Evolutionary conservation across 768 basidiomycete species (phyloP).

Genomic region (Suillus paluster): DNA sequence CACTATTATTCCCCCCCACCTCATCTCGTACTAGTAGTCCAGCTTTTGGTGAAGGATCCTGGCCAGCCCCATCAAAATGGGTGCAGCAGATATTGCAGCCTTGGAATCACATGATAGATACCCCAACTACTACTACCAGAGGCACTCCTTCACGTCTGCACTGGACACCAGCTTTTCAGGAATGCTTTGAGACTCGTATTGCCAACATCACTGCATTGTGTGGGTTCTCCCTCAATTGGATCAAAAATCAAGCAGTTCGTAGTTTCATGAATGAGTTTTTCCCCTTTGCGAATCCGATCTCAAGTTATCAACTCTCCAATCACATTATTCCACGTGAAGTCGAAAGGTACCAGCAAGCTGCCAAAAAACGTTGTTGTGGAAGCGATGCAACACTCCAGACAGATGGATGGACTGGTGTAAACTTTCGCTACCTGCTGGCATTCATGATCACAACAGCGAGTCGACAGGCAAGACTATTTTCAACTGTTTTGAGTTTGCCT

Average conservation of each 20-base stretch:
- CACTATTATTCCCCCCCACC: background rate
- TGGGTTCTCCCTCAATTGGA: constrained; percentile 40
- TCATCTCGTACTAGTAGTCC: background rate
- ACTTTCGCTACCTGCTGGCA: constrained; percentile 7
- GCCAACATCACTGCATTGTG: constrained; percentile 36
- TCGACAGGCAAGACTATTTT: background rate
- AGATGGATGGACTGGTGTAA: constrained; percentile 11
- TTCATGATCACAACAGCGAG: constrained; percentile 10
- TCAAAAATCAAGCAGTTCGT: constrained; percentile 38
- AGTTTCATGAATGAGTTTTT: constrained; percentile 21
- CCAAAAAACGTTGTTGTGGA: background rate
- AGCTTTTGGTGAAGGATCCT: background rate
- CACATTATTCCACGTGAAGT: background rate
- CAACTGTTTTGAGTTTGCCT: background rate
- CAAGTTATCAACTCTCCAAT: background rate
- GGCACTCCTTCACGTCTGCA: background rate
- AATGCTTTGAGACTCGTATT: constrained; percentile 13
- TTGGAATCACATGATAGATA: background rate
- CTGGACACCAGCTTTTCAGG: constrained; percentile 5
- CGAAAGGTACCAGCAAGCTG: background rate
- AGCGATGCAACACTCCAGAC: background rate
- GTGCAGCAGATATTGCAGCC: background rate
- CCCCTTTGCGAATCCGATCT: constrained; percentile 1
- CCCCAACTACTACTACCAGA: background rate
- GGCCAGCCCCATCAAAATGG: background rate